phyloP scores from a whole-genome alignment of 352 stramenopile genomes.

The Phytophthora pisi region DNA sequence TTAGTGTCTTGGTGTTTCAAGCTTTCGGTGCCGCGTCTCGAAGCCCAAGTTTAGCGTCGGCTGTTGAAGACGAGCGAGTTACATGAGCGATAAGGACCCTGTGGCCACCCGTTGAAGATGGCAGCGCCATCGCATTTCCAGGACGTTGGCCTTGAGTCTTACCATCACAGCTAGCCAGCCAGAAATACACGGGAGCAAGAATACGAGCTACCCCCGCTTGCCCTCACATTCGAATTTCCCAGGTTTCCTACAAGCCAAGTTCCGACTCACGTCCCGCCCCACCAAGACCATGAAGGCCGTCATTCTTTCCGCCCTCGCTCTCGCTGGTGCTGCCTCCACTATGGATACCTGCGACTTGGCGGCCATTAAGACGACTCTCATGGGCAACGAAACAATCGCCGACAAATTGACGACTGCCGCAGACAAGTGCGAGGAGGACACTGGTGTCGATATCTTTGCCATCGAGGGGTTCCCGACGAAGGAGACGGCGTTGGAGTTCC shows the following conservation, averaged over 20 bases:
- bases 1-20: neutral
- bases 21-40: neutral
- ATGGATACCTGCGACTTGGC: conserved; percentile 40
- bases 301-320: conserved; percentile 18
- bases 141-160: conserved; percentile 2
- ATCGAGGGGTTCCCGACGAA: conserved; percentile 45
- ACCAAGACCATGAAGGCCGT: conserved; percentile 36
- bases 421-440: conserved; percentile 26
- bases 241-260: conserved; percentile 8
- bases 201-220: neutral
- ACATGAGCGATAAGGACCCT: neutral
- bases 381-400: conserved; percentile 26
- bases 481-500: conserved; percentile 33
- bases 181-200: conserved; percentile 10
- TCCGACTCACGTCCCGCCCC: neutral
- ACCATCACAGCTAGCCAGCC: neutral
- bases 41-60: neutral
- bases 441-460: conserved; percentile 58
- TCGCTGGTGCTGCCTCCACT: conserved; percentile 14
- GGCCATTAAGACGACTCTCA: conserved; percentile 45
- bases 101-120: neutral
- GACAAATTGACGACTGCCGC: conserved; percentile 21
- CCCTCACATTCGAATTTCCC: conserved; percentile 14
- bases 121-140: neutral
- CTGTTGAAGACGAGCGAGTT: neutral